Base-by-base conservation (phyloP, 2,329 filamentous ascomycete species). In the Pezicula carpinea region DNA sequence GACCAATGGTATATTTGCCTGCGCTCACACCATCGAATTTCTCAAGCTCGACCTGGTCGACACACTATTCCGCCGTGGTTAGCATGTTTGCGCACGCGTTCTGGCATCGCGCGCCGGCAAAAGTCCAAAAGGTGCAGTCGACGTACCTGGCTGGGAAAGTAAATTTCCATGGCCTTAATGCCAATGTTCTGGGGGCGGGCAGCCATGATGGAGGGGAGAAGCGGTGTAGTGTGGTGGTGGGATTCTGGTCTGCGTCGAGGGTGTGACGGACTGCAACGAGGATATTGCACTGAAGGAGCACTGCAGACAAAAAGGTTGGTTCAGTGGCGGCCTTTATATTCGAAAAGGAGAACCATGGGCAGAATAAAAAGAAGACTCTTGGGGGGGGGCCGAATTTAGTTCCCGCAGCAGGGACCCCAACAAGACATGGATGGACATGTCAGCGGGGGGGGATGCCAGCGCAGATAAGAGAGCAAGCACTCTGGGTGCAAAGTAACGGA, bases 161-260 rank as follows among this genome's bases (percentile, higher is more conserved):
- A 93, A 66, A 93, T 81, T 69, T 93, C 88, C 70, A 93, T 88
- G 85, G 87, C 88, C 76, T 93, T 92, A 68, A 93, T 90, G 79
- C 88, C 88, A 70, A 93, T 85, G 73, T 92, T 92, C 70, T 90
- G 82, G 56, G 88, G 86, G 71, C 86, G 84, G 59, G 83, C 68
- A 65, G 85, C 79, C 86, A 90, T 91, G 36, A 40, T 59, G 52
- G 44, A 39, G 54, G 46, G 54, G 59, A 52, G 58, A 59, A 58
- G 56, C 54, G 45, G 56, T 38, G 39, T 33, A 31, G 32, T 40
- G 33, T 39, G 35, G 35, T 46, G 39, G 13, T 35, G 36, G 32
- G 19, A 40, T 31, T 47, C 17, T 31, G 39, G 39, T 23, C 38
- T 40, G 42, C 17, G 23, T 19, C 15, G 14, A 18, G 18, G 38